phyloP scores from a whole-genome alignment of 495 filamentous ascomycete genomes.

The Neurospora intermedia region DNA sequence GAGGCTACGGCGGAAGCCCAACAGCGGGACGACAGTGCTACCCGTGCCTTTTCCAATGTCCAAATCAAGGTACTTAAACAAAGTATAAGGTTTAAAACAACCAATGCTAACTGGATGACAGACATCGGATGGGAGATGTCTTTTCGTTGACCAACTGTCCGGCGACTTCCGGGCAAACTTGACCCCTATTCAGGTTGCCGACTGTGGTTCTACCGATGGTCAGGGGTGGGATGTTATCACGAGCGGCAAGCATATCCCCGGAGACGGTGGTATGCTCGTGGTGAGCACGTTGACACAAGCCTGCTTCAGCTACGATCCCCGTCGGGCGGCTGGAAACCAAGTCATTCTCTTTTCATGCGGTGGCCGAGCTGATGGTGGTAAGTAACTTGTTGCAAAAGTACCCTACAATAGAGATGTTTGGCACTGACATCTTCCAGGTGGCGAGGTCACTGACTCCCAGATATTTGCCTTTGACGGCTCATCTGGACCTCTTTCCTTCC shows the following conservation, averaged over 20 bases:
- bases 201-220: constrained; percentile 36
- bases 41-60: constrained; percentile 34
- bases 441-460: constrained; percentile 39
- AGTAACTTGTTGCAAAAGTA: background rate
- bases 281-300: constrained; percentile 46
- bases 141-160: constrained; percentile 42
- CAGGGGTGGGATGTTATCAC: constrained; percentile 48
- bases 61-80: constrained; percentile 32
- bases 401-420: background rate
- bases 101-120: constrained; percentile 9
- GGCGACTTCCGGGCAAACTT: constrained; percentile 49
- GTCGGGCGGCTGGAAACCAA: constrained; percentile 36
- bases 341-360: constrained; percentile 45
- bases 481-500: constrained; percentile 30
- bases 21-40: constrained; percentile 36
- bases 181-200: constrained; percentile 39
- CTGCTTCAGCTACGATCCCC: constrained; percentile 44
- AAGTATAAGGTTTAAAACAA: background rate
- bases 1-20: constrained; percentile 42
- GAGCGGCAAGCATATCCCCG: constrained; percentile 37
- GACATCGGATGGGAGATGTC: constrained; percentile 42
- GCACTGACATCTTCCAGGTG: constrained; percentile 20
- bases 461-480: constrained; percentile 34
- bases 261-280: constrained; percentile 32
- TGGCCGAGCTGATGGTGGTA: constrained; percentile 42